Percentiles rank a stretch among this genome's conserved stretches.
phyloP scores from a whole-genome alignment of 176 grass and related monocot genomes.

The Avena eriantha region DNA sequence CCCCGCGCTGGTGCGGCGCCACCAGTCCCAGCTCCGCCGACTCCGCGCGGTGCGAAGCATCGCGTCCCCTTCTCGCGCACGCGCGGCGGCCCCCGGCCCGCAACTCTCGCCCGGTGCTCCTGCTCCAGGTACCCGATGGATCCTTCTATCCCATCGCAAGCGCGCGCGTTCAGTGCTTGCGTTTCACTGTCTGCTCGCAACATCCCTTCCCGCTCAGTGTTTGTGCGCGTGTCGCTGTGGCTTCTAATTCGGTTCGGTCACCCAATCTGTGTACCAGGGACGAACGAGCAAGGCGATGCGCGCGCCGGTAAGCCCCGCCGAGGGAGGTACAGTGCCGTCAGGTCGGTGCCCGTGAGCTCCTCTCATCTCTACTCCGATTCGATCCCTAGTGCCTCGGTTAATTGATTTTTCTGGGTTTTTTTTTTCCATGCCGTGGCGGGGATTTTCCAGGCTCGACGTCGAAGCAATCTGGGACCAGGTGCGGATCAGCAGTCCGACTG shows the following conservation, averaged over 20 bases:
- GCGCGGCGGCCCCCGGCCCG: not conserved
- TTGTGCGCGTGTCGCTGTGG: not conserved
- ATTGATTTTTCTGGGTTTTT: not conserved
- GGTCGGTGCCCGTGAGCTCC: not conserved
- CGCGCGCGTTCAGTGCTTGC: not conserved
- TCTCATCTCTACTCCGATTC: not conserved
- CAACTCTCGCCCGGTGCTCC: not conserved
- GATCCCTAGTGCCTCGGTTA: not conserved
- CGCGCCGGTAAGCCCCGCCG: not conserved
- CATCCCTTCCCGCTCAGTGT: not conserved
- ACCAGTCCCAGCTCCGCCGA: too few relatives aligned
- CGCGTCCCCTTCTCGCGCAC: not conserved
- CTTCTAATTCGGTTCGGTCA: not conserved
- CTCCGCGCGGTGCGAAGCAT: too few relatives aligned
- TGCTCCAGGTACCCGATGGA: conserved; percentile 31
- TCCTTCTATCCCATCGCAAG: not conserved
- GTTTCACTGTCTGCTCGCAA: not conserved
- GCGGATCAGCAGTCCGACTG: not conserved
- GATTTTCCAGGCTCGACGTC: conserved; percentile 8
- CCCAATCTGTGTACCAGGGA: not conserved
- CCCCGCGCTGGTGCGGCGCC: not conserved
- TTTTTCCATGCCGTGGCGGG: not conserved
- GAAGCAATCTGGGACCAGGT: conserved; percentile 30
- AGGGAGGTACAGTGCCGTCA: not conserved
- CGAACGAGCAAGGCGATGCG: not conserved